Evolutionary conservation across 257 asterid genomes (phyloP).

Genomic region (Nicotiana attenuata): DNA sequence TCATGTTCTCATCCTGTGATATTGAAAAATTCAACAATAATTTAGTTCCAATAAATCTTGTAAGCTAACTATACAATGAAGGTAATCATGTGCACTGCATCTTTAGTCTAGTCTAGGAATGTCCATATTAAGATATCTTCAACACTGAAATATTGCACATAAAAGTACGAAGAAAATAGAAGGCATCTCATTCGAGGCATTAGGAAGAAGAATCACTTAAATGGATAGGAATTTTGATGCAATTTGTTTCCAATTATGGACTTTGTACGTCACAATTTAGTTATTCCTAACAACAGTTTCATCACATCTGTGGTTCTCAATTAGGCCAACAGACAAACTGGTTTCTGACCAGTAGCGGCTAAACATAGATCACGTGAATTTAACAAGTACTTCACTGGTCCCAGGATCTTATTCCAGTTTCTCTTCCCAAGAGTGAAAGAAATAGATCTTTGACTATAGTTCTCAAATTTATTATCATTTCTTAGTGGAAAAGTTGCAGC

Average conservation of each 20-base stretch:
- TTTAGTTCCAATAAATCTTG: neutral
- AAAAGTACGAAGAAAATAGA: neutral
- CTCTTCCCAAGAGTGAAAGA: neutral
- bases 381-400: neutral
- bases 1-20: constrained; percentile 50
- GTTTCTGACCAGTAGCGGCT: neutral
- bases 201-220: neutral
- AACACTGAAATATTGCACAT: neutral
- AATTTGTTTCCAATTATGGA: neutral
- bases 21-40: neutral
- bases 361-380: neutral
- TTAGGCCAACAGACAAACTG: neutral
- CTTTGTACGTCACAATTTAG: neutral
- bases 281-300: neutral
- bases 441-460: neutral
- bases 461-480: neutral
- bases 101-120: neutral
- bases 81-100: neutral
- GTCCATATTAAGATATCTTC: neutral
- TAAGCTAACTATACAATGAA: neutral
- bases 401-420: neutral
- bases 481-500: neutral
- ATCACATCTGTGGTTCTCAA: neutral
- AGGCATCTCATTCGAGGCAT: neutral
- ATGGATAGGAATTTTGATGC: neutral